Evolutionary conservation across 177 flowering plant species (phyloP).

Genomic region (Vitis hybrid): DNA sequence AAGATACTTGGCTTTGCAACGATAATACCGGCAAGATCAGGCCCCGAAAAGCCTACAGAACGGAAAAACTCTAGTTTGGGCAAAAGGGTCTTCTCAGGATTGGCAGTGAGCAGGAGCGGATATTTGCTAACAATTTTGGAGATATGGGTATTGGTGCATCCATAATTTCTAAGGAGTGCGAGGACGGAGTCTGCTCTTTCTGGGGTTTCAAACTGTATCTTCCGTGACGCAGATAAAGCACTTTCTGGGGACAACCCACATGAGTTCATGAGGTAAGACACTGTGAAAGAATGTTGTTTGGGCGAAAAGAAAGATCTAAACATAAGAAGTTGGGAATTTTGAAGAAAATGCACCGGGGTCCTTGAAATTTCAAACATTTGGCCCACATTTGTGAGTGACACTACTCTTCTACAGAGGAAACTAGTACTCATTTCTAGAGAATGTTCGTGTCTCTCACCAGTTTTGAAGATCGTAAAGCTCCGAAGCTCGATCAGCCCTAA

Average conservation of each 20-base stretch:
- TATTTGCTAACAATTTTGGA: neutral
- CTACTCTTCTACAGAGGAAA: no score
- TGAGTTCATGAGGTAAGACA: constrained; percentile 1
- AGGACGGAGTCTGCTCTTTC: neutral
- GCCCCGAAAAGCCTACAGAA: neutral
- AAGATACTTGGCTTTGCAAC: neutral
- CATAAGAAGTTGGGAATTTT: no score
- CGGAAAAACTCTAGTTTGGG: constrained; percentile 4
- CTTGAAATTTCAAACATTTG: no score
- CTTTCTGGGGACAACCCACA: neutral
- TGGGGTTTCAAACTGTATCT: neutral
- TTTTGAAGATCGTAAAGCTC: no score
- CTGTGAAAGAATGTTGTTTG: no score
- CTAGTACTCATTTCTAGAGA: no score
- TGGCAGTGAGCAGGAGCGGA: neutral
- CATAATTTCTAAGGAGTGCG: neutral
- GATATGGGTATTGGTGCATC: neutral
- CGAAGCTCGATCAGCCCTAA: no score
- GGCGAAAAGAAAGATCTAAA: no score
- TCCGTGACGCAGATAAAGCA: neutral
- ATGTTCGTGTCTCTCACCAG: no score
- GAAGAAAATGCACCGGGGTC: no score
- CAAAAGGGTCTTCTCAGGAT: constrained; percentile 8
- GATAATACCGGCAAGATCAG: neutral
- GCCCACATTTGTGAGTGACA: no score